Conservation (phyloP, 371 early-diverging fungal genomes). For the Mortierella sp. region DNA sequence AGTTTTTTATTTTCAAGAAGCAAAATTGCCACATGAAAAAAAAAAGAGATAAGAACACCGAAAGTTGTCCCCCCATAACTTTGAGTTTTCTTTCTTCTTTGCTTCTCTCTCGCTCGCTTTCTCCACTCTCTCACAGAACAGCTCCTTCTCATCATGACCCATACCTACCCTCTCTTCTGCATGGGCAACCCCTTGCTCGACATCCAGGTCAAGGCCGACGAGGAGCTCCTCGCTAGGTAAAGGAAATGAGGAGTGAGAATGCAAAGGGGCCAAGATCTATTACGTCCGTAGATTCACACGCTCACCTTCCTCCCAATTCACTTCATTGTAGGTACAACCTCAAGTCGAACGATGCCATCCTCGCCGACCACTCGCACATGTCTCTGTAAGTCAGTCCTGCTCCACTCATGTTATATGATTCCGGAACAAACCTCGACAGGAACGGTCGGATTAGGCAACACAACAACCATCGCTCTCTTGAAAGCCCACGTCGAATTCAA, state of each 20-base stretch:
- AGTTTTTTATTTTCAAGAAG: too few species aligned
- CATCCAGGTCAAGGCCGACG: slow-evolving; percentile 86
- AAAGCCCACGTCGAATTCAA: neutral
- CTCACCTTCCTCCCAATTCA: neutral
- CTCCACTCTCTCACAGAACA: neutral
- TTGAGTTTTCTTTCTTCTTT: neutral
- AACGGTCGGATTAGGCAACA: too few species aligned
- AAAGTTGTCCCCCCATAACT: neutral
- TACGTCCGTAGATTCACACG: neutral
- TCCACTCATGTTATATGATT: slow-evolving; percentile 1
- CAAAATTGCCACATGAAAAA: neutral
- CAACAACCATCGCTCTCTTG: neutral
- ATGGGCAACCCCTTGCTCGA: slow-evolving; percentile 98
- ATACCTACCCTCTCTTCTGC: slow-evolving; percentile 57
- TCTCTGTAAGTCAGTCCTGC: slow-evolving; percentile 68
- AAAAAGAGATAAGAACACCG: neutral
- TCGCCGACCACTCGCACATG: slow-evolving; percentile 90
- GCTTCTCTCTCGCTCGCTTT: slow-evolving; percentile 1
- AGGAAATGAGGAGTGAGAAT: neutral
- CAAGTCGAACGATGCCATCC: slow-evolving; percentile 94
- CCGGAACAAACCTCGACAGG: neutral
- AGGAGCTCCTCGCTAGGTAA: slow-evolving; percentile 83
- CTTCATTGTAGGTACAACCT: slow-evolving; percentile 68
- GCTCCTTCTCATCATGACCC: slow-evolving; percentile 6
- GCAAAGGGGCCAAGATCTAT: neutral